phyloP scores from a whole-genome alignment of 768 basidiomycete species.

The Mycena polygramma region DNA sequence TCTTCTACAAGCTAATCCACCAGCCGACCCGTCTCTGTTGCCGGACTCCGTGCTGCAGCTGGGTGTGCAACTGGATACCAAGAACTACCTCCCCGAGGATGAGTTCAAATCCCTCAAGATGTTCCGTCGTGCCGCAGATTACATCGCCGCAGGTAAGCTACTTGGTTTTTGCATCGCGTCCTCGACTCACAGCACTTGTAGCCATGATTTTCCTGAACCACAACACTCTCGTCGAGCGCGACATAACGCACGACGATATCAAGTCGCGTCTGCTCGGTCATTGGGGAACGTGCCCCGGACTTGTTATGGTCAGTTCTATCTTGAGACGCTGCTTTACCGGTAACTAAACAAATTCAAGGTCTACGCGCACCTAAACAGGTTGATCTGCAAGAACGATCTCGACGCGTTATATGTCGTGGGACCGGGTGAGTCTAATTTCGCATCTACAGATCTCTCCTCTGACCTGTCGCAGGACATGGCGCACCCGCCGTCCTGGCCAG shows the following conservation, averaged over 20 bases:
- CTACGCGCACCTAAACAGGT: conserved; percentile 78
- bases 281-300: conserved; percentile 70
- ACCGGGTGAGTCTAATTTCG: conserved; percentile 65
- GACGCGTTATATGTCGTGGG: conserved; percentile 86
- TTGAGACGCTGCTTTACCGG: not conserved
- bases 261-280: conserved; percentile 87
- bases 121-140: conserved; percentile 75
- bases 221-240: conserved; percentile 75
- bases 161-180: not conserved
- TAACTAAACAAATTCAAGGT: conserved; percentile 29
- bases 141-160: conserved; percentile 74
- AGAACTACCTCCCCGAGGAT: conserved; percentile 59
- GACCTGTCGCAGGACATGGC: conserved; percentile 70
- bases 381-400: conserved; percentile 70
- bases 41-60: conserved; percentile 68
- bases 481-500: conserved; percentile 90
- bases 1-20: conserved; percentile 73
- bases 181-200: conserved; percentile 41
- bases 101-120: conserved; percentile 66
- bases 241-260: conserved; percentile 75
- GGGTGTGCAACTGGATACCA: conserved; percentile 61
- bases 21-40: conserved; percentile 76
- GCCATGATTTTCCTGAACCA: conserved; percentile 89
- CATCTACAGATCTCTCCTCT: no score
- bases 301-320: conserved; percentile 22